These are phyloP conservation scores for Scenedesmus sp. DNA, from an alignment of 163 green algal species.

Conservation along the genomic window DNA sequence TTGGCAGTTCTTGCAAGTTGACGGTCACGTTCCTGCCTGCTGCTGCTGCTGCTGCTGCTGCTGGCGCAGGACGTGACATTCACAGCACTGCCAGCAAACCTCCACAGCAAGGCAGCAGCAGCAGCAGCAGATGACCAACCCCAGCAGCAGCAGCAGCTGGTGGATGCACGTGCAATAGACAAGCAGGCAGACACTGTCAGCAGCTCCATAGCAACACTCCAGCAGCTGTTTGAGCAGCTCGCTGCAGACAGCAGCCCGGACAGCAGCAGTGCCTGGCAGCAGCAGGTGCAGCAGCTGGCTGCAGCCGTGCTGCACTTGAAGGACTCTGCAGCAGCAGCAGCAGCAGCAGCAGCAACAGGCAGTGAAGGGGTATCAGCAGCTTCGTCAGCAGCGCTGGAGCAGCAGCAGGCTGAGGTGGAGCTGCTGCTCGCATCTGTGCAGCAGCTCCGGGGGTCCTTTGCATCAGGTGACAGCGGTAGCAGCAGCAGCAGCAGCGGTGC, in stretches of 20 bases:
- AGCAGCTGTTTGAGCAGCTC: not conserved
- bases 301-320: not conserved
- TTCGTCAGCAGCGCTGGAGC: slow-evolving; percentile 5
- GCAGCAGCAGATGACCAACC: not conserved
- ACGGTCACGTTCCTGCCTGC: not conserved
- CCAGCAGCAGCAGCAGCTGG: not conserved
- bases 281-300: slow-evolving; percentile 41
- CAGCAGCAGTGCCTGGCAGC: slow-evolving; percentile 34
- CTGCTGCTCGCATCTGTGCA: not conserved
- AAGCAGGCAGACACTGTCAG: not conserved
- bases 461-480: not conserved
- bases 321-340: not conserved
- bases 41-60: slow-evolving; percentile 17
- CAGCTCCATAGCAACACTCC: slow-evolving; percentile 1
- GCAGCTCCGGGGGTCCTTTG: not conserved
- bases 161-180: not conserved
- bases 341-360: not conserved
- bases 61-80: slow-evolving; percentile 34
- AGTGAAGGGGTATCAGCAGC: not conserved
- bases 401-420: not conserved
- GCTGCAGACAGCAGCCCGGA: not conserved
- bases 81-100: slow-evolving; percentile 6
- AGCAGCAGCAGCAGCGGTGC: slow-evolving; percentile 18
- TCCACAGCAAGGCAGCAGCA: slow-evolving; percentile 14
- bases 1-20: not conserved